Percentiles rank a stretch among this genome's conserved stretches.
phyloP scores from a whole-genome alignment of 352 stramenopile species.

The Globisporangium okanoganense region DNA sequence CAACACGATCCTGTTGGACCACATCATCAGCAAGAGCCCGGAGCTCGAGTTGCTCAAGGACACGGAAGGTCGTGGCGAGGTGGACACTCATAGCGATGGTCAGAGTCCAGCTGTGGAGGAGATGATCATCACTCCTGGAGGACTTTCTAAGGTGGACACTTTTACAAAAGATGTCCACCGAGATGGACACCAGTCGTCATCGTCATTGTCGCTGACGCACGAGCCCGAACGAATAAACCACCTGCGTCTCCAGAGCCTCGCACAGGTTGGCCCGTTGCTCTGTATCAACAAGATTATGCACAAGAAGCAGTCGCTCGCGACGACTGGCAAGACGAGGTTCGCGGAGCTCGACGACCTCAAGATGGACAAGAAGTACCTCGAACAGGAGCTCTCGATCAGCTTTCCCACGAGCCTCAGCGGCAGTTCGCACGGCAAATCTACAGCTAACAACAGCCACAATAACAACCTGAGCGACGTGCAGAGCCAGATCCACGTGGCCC shows the following conservation, averaged over 20 bases:
- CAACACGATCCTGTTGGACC: constrained; percentile 54
- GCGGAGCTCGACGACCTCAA: constrained; percentile 37
- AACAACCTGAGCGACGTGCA: constrained; percentile 28
- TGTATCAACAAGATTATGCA: constrained; percentile 32
- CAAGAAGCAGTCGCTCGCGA: constrained; percentile 14
- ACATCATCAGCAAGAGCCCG: constrained; percentile 61
- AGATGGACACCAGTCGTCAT: background rate
- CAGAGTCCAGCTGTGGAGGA: constrained; percentile 9
- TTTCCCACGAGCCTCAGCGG: constrained; percentile 22
- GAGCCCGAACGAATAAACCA: background rate
- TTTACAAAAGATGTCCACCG: background rate
- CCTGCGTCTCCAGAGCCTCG: constrained; percentile 43
- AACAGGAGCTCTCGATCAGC: constrained; percentile 47
- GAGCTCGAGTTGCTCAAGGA: constrained; percentile 42
- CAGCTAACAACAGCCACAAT: background rate
- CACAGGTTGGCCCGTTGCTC: constrained; percentile 32
- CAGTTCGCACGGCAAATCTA: background rate
- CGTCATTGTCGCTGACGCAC: background rate
- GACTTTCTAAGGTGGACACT: background rate
- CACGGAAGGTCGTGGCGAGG: constrained; percentile 7
- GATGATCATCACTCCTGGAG: background rate
- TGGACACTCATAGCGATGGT: background rate
- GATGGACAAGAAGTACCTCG: constrained; percentile 60
- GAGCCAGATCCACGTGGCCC: constrained; percentile 33
- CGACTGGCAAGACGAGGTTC: constrained; percentile 22